phyloP scores from a whole-genome alignment of 1,284 basidiomycete species.

The Porodaedalea pini region DNA sequence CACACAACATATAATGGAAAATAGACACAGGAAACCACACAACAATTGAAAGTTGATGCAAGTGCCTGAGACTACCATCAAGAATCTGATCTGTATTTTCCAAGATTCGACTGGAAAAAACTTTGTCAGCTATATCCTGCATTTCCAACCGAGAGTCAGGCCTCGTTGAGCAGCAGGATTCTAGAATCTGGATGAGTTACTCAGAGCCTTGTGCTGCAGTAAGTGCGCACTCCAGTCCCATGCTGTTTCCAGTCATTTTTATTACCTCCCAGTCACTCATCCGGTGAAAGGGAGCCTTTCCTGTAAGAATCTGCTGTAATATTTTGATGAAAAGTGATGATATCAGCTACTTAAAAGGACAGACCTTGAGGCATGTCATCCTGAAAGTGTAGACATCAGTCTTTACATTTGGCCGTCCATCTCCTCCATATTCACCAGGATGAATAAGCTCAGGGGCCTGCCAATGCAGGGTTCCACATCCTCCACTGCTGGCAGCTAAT shows the following conservation, averaged over 20 bases:
- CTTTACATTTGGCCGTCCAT: background rate
- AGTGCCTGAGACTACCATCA: too few species aligned
- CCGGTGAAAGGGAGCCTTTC: background rate
- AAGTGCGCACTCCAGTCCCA: background rate
- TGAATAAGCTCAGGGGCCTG: conserved; percentile 6
- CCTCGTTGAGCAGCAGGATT: too few species aligned
- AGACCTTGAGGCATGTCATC: background rate
- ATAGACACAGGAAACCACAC: too few species aligned
- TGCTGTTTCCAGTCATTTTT: background rate
- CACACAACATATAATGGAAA: too few species aligned
- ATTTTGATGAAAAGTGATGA: background rate
- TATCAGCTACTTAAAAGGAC: background rate
- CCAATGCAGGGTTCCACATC: background rate
- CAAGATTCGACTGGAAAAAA: too few species aligned
- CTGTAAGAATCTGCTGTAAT: background rate
- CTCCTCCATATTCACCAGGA: background rate
- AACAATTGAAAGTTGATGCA: too few species aligned
- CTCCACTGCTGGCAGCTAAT: background rate
- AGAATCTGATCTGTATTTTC: too few species aligned
- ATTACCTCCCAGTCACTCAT: background rate
- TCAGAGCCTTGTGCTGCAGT: too few species aligned
- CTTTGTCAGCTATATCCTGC: too few species aligned
- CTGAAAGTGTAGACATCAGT: conserved; percentile 1
- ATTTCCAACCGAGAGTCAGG: too few species aligned
- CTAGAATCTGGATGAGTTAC: too few species aligned